Percentiles rank a stretch among this genome's conserved stretches.
phyloP scores from a whole-genome alignment of 2,329 filamentous ascomycete species.

The Hypoxylon rubiginosum region DNA sequence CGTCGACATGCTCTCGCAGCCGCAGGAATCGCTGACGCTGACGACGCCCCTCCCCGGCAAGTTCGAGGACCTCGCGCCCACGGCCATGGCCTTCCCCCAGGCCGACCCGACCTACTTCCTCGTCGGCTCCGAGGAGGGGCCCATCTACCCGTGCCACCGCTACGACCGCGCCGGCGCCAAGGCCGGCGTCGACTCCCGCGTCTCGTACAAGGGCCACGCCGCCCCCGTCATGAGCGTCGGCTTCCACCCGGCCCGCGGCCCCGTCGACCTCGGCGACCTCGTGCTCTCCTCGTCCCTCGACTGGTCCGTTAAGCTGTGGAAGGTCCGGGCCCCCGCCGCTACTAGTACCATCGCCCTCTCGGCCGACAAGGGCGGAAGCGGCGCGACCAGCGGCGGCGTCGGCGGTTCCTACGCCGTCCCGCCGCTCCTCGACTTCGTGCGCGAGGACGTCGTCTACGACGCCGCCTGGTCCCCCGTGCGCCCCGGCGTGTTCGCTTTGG shows the following conservation, averaged over 20 bases:
- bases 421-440: conserved; percentile 88
- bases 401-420: conserved; percentile 60
- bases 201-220: conserved; percentile 90
- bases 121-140: conserved; percentile 95
- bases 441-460: conserved; percentile 97
- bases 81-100: conserved; percentile 93
- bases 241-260: conserved; percentile 93
- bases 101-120: conserved; percentile 98
- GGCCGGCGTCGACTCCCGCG: conserved; percentile 90
- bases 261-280: conserved; percentile 93
- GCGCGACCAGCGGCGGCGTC: conserved; percentile 54
- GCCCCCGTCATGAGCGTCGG: conserved; percentile 96
- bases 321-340: conserved; percentile 84
- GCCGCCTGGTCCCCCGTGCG: conserved; percentile 95
- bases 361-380: not conserved
- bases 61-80: conserved; percentile 94
- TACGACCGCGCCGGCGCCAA: conserved; percentile 98
- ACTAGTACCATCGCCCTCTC: conserved; percentile 69
- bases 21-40: conserved; percentile 92
- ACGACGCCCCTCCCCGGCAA: conserved; percentile 87
- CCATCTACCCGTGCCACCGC: conserved; percentile 94
- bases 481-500: conserved; percentile 92
- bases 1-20: conserved; percentile 97
- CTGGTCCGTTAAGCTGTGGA: conserved; percentile 98
- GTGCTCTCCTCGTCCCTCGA: conserved; percentile 93